Conservation (phyloP, 1,139 yeast genomes). For the Scheffersomyces titani region DNA sequence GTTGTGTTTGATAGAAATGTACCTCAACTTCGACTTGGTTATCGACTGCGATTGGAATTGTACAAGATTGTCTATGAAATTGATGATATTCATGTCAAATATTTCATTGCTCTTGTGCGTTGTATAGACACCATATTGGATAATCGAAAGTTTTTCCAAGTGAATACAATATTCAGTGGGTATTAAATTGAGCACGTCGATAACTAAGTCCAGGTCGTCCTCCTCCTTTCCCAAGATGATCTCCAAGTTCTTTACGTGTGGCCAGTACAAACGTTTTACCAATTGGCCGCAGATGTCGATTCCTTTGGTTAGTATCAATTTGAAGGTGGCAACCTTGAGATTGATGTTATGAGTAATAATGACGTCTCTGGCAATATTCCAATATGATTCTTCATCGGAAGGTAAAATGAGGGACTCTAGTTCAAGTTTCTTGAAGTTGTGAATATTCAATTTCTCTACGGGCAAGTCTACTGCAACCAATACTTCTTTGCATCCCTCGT, state of each 20-base stretch:
- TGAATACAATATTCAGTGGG: conserved; percentile 10
- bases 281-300: conserved; percentile 6
- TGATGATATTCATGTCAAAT: conserved; percentile 54
- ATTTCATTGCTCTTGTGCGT: conserved; percentile 55
- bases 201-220: not conserved
- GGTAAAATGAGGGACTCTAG: conserved; percentile 18
- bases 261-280: conserved; percentile 17
- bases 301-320: conserved; percentile 14
- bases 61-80: conserved; percentile 38
- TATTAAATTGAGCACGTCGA: conserved; percentile 9
- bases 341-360: conserved; percentile 4
- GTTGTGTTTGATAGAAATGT: conserved; percentile 50
- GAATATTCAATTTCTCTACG: not conserved
- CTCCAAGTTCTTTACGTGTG: conserved; percentile 21
- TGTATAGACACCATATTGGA: conserved; percentile 45
- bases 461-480: not conserved
- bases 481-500: not conserved
- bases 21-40: conserved; percentile 24
- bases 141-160: conserved; percentile 43
- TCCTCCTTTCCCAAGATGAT: conserved; percentile 18
- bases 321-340: conserved; percentile 16
- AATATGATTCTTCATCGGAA: conserved; percentile 11
- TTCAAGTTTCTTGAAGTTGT: not conserved
- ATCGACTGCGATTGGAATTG: conserved; percentile 17
- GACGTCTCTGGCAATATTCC: conserved; percentile 15